Base-by-base conservation (phyloP, 208 protist species). In the Porcisia deanei region DNA sequence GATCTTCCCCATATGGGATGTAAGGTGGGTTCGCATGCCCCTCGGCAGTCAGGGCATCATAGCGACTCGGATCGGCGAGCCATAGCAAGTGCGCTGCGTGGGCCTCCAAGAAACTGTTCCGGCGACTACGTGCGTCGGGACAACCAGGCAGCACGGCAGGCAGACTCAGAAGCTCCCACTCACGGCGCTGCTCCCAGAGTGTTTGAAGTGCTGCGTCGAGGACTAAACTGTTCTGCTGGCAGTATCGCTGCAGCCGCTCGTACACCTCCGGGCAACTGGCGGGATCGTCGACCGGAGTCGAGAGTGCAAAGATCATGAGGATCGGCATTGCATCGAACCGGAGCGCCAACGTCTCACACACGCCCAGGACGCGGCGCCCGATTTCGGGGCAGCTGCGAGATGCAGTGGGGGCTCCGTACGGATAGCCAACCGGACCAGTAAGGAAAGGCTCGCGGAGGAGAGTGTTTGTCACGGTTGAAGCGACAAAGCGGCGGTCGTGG, bases 101-200 rank as follows among this genome's bases (percentile, higher is more conserved):
- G 20, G 67, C 65, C 47, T 81, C 71, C 53, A 96, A 69, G 70
- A 96, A 94, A 10, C 45, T 67, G 66, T 89, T 85, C 60, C 87
- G 88, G n/a, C 78, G 80, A 20, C 63, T 57, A 1, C 77, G 55
- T 16, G 81, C 80, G 25, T 73, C 68, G 22, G 82, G 82, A 70
- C 76, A 76, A 20, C 54, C 61, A 4, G 70, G 74, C 57, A 94
- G 54, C n/a, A 93, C 73, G 5, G 85, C 41, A n/a, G 87, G 90
- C 37, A 96, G 74, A n/a, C 85, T 75, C 55, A 94, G 82, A 64
- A 96, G 77, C 76, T 96, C 92, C 90, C 87, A 93, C 72, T 94
- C 88, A 6, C 92, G 85, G 22, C 84, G 79, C 67, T 87, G 76
- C 41, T 77, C 41, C 74, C 88, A 76, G 34, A 96, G 79, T 7